Percentiles rank a stretch among this genome's conserved stretches.
Conservation (phyloP, 371 early-diverging fungal species). For the Entomophthora muscae region DNA sequence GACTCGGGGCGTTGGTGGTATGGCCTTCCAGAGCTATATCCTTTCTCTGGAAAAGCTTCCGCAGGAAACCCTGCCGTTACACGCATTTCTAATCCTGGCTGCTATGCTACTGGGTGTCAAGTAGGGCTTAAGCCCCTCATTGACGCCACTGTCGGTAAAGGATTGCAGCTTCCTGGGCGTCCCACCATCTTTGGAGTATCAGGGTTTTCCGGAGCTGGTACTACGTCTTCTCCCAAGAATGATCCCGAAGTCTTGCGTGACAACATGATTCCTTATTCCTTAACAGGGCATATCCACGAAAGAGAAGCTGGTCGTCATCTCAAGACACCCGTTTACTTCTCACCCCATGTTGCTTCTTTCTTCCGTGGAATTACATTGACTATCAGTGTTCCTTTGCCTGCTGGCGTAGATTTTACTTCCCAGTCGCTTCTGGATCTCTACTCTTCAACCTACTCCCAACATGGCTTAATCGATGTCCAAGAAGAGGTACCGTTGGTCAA, state of each 20-base stretch:
- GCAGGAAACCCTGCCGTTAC: slow-evolving; percentile 34
- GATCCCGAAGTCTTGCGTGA: slow-evolving; percentile 63
- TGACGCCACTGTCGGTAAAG: slow-evolving; percentile 69
- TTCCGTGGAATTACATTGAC: slow-evolving; percentile 90
- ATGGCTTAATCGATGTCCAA: slow-evolving; percentile 61
- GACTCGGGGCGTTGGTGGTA: slow-evolving; percentile 59
- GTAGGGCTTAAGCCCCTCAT: slow-evolving; percentile 66
- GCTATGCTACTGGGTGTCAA: slow-evolving; percentile 94
- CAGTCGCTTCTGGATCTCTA: slow-evolving; percentile 47
- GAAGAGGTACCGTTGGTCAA: slow-evolving; percentile 67
- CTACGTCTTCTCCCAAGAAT: slow-evolving; percentile 86
- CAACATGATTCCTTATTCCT: slow-evolving; percentile 80
- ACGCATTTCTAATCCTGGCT: slow-evolving; percentile 87
- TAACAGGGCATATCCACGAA: slow-evolving; percentile 91
- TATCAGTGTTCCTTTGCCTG: slow-evolving; percentile 60
- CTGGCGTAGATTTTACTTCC: slow-evolving; percentile 27
- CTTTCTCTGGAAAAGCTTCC: slow-evolving; percentile 27
- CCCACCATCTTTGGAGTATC: slow-evolving; percentile 88
- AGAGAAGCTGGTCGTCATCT: slow-evolving; percentile 72
- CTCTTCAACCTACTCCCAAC: slow-evolving; percentile 46
- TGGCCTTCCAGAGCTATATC: slow-evolving; percentile 52
- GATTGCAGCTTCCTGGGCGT: slow-evolving; percentile 19
- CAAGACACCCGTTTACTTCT: slow-evolving; percentile 42
- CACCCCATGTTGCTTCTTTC: slow-evolving; percentile 81
- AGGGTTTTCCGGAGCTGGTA: slow-evolving; percentile 94